Evolutionary conservation across 208 protist species (phyloP), one percentile per base, ranked within the genome.

Genomic region (Leishmania mexicana): DNA sequence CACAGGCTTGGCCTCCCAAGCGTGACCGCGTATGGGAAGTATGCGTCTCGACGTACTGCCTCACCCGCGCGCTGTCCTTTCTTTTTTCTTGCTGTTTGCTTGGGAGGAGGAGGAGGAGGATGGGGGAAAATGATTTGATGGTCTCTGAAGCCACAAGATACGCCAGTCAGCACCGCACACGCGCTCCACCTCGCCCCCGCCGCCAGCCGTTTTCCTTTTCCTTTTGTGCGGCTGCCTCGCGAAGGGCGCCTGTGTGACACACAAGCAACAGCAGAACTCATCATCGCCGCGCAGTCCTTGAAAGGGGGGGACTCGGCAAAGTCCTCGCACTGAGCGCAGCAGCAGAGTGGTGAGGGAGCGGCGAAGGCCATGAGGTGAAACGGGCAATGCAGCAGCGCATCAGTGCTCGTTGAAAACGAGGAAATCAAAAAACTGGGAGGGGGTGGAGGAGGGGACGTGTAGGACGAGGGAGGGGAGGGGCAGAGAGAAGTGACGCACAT

Each of bases 361-460:
- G 51, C 11, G 7, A 42, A 38, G 54, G 7, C 1, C 6, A 19
- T 11, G 75, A 42, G 31, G 75, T 21, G 58, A 70, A 24, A 67
- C 58, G 40, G 75, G 75, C 53, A 79, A 79, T 71, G 45, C 68
- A 68, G 53, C 51, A 35, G 58, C 58, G 75, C 75, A 57, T 54
- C 31, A n/a, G 15, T 40, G n/a, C 51, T n/a, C 24, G 35, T 45
- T 4, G 60, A 57, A 40, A 49, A 53, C 6, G 47, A 35, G 31
- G 31, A 24, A 28, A 62, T 80, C 17, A 73, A 71, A 70, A 45
- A 47, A 68, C 3, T 11, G 15, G 31, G 47, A 78, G 19, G n/a
- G 2, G 47, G 38, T 31, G 19, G 21, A 31, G 60, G 58, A 57
- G 31, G 19, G 53, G 75, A 11, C 45, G 8, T 13, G 0, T 8